Base-by-base conservation (phyloP, 345 rosid species). In the Salix arbutifolia region DNA sequence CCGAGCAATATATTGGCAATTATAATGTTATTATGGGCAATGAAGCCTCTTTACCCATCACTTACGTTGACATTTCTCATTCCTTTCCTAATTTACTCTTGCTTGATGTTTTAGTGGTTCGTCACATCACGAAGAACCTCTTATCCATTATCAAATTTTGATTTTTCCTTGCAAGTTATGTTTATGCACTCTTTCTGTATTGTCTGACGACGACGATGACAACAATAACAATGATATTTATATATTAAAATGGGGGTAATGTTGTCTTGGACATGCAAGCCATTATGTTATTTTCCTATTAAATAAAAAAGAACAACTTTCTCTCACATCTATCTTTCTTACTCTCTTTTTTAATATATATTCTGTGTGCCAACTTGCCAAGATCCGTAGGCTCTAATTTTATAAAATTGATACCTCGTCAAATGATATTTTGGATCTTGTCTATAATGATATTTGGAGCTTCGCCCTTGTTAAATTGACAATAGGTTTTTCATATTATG, bases 81-180 rank as follows among this genome's bases (percentile, higher is more conserved):
- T 16, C 30, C 30, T 4, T 38, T 40, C 50, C 30, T 52, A 10
- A 40, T 64, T 4, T 72, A 44, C 40, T 44, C 18, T 14, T 78
- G 11, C 25, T 58, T 40, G 69, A 78, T 50, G 69, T 73, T 37
- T 40, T 78, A 44, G 73, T 73, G 28, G 48, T 67, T 8, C 74
- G 69, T 38, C 35, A 58, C 26, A 38, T 52, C 28, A 78, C 71
- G 1, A 72, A 65, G 66, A 72, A 72, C 65, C 44, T 72, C 25
- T 8, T 78, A 6, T 78, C 81, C 21, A 72, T 65, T 78, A 78
- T 76, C 35, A 52, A 78, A 73, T 50, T 5, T 5, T 13, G 69
- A 76, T 40, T 69, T 53, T 38, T 21, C 76, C 18, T 21, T 19
- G 0, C 3, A 14, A 6, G 11, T 73, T 13, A 19, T 48, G 7